Evolutionary conservation across 1,284 basidiomycete species (phyloP), one percentile per base, ranked within the genome.

Genomic region (Coniophora puteana): DNA sequence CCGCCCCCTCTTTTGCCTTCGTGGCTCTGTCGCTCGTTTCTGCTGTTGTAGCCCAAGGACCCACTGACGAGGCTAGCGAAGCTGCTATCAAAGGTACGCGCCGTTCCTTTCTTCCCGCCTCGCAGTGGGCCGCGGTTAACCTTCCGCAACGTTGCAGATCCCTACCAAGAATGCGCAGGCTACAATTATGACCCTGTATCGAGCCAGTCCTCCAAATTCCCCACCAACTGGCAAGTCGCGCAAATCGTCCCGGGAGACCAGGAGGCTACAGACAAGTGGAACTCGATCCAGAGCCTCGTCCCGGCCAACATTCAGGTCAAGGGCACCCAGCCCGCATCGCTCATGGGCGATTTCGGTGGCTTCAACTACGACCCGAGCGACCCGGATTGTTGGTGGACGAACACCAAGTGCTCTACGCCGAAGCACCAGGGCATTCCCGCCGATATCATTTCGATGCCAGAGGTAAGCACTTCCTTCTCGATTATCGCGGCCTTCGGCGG

Each of bases 401-500:
- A 62, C 44, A 62, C 61, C 40, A 67, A 69, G 26, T 78, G 72
- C 62, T 72, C 70, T 8, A 67, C 67, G 23, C 57, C 62, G 30
- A 71, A 52, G 24, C 14, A 43, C 14, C 1, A 42, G 1, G 48
- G 52, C 4, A 21, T 54, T 8, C 16, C 63, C 0, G 37, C 71
- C 0, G 88, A 90, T 59, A 71, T 87, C 38, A 64, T 70, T 22
- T 62, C 57, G 16, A 78, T 83, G 50, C 82, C 85, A 7, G 80
- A 87, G n/a, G n/a, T n/a, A n/a, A n/a, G n/a, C n/a, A n/a, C 41
- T 1, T 0, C 67, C 1, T 76, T 78, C 55, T 68, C 77, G 49
- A 62, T 64, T 43, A 58, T 50, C 25, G 73, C 75, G 55, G 73
- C 76, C 2, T 68, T 74, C 22, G 36, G 25, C 33, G 23, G 16